Conservation (phyloP, 192 early-diverging fungal genomes). For the Coemansia javaensis region DNA sequence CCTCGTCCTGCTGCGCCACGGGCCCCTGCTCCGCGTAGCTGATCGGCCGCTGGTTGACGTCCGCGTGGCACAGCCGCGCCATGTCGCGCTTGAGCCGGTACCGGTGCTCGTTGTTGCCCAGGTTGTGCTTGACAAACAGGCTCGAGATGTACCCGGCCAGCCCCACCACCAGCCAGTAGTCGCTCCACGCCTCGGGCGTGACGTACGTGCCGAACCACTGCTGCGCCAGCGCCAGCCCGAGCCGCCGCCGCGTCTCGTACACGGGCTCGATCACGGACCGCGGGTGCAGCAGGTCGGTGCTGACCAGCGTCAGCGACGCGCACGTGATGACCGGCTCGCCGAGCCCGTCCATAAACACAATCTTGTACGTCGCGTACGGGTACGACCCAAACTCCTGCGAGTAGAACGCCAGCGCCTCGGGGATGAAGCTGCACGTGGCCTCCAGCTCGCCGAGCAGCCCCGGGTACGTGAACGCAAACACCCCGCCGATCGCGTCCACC, state of each 20-base stretch:
- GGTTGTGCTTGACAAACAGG: conserved; percentile 71
- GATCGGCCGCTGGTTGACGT: conserved; percentile 83
- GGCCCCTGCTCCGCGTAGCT: conserved; percentile 59
- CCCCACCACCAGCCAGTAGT: conserved; percentile 85
- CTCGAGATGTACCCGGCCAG: conserved; percentile 71
- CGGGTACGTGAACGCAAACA: conserved; percentile 69
- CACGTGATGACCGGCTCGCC: conserved; percentile 63
- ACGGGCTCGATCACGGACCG: conserved; percentile 80
- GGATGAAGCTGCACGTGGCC: conserved; percentile 57
- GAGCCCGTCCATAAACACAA: conserved; percentile 83
- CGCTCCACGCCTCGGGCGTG: conserved; percentile 62
- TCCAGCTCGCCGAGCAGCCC: conserved; percentile 59
- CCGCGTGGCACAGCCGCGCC: conserved; percentile 69
- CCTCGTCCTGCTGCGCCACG: conserved; percentile 53
- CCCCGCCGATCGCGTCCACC: conserved; percentile 49
- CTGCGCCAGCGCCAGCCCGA: conserved; percentile 68
- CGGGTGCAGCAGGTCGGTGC: conserved; percentile 63
- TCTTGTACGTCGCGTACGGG: conserved; percentile 78
- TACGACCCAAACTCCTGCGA: conserved; percentile 85
- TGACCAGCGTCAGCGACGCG: conserved; percentile 76
- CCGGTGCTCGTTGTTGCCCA: conserved; percentile 86
- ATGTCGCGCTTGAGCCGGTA: conserved; percentile 81
- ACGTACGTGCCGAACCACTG: conserved; percentile 98
- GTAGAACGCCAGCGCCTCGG: conserved; percentile 70
- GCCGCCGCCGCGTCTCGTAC: conserved; percentile 69